Conservation (phyloP, 2,329 filamentous ascomycete genomes). For the Ceratocystis harringtonii region DNA sequence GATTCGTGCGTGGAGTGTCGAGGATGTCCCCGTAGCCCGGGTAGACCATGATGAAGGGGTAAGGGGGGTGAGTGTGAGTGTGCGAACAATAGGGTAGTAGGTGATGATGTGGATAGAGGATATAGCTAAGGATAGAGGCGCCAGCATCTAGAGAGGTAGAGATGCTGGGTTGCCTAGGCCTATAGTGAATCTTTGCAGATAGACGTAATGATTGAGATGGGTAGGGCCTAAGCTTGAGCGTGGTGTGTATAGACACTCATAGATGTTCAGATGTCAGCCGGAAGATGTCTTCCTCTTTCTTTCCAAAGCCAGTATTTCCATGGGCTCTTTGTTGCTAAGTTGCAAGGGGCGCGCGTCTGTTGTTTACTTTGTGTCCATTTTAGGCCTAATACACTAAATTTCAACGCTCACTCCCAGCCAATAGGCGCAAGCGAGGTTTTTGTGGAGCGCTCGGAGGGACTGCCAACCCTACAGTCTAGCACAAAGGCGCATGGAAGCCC, state of each 20-base stretch:
- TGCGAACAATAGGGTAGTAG: background rate
- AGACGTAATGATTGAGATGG: too few species aligned
- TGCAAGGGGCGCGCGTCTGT: slow-evolving; percentile 18
- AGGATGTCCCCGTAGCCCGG: slow-evolving; percentile 48
- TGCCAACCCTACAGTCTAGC: background rate
- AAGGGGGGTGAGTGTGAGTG: background rate
- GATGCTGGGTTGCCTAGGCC: too few species aligned
- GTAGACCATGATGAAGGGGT: slow-evolving; percentile 38
- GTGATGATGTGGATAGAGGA: background rate
- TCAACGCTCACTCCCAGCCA: background rate
- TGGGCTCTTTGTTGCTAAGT: background rate
- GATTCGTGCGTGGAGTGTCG: slow-evolving; percentile 74
- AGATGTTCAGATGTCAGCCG: too few species aligned
- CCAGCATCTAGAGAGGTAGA: too few species aligned
- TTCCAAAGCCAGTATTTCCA: too few species aligned
- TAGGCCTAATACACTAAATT: slow-evolving; percentile 23
- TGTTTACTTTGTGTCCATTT: slow-evolving; percentile 31
- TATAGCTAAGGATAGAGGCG: too few species aligned
- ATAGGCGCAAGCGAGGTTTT: background rate
- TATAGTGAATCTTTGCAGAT: too few species aligned
- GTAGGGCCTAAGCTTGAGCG: too few species aligned
- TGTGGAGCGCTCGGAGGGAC: background rate
- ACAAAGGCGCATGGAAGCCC: too few species aligned
- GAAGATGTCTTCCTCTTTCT: too few species aligned
- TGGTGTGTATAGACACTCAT: too few species aligned